Conservation (phyloP, 768 basidiomycete genomes). For the Boletus rex-veris region DNA sequence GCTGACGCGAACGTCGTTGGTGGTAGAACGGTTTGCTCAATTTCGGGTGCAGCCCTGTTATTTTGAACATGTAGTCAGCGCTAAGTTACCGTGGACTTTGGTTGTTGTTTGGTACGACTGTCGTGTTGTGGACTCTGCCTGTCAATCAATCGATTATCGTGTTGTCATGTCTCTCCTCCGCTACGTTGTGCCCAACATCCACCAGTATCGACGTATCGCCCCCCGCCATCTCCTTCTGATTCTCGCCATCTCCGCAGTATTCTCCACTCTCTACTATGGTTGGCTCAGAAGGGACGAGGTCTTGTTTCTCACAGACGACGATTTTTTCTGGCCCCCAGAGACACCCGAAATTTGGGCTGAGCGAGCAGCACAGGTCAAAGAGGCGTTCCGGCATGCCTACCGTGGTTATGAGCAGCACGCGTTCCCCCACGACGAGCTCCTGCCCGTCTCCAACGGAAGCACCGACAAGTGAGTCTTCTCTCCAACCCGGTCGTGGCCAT, state of each 20-base stretch:
- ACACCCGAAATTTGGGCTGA: constrained; percentile 42
- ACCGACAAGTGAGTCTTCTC: constrained; percentile 46
- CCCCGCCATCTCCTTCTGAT: constrained; percentile 17
- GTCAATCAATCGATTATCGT: too few species aligned
- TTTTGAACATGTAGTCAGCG: background rate
- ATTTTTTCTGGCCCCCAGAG: constrained; percentile 1
- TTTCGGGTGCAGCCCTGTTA: constrained; percentile 17
- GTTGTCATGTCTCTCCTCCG: background rate
- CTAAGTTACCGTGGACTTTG: too few species aligned
- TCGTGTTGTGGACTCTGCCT: background rate
- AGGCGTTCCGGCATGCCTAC: constrained; percentile 66
- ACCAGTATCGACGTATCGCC: constrained; percentile 9
- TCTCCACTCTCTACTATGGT: constrained; percentile 18
- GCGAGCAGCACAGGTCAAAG: constrained; percentile 54
- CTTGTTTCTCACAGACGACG: background rate
- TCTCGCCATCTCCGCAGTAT: constrained; percentile 4
- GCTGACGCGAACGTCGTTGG: background rate
- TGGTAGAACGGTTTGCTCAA: constrained; percentile 9
- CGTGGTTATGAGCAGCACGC: constrained; percentile 61
- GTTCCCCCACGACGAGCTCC: constrained; percentile 59
- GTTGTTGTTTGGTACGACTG: background rate
- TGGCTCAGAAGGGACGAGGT: constrained; percentile 1
- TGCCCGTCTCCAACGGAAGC: constrained; percentile 44
- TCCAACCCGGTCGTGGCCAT: too few species aligned
- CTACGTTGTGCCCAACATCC: background rate